Evolutionary conservation across 1,139 yeast genomes (phyloP), one percentile per base, ranked within the genome.

Genomic region (Hyphopichia pseudoburtonii): DNA sequence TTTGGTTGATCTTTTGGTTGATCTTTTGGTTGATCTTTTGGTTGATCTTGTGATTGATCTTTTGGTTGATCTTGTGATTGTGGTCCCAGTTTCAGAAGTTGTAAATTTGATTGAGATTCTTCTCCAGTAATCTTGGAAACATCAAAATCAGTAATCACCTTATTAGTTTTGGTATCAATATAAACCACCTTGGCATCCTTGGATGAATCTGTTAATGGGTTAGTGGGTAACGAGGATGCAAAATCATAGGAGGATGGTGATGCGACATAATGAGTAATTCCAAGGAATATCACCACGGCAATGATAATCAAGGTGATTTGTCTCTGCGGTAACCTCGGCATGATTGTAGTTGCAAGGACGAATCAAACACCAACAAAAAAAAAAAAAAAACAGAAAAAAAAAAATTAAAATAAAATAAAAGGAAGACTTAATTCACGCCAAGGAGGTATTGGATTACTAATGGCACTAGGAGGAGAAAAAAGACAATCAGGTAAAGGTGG

Each of bases 131-230:
- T 38, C 24, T 40, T 39, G 27, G 43, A 35, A 8, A 44, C 45
- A 11, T 23, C 32, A 30, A 37, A 55, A 35, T 52, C 45, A 7
- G 39, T 39, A 30, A 60, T 31, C 3, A 57, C 42, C 31, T 47
- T 39, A 25, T 57, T 56, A 11, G 62, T 52, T n/a, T 33, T 32
- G 8, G 47, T 29, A 38, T 61, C 66, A 17, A 61, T 53, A 36
- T 60, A 60, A 2, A 61, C 53, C 12, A 57, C 51, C 28, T 35
- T 36, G 5, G 60, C 56, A 4, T 7, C 23, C n/a, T n/a, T n/a
- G n/a, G n/a, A n/a, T n/a, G n/a, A n/a, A n/a, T n/a, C n/a, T n/a
- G n/a, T n/a, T n/a, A 14, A 10, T 21, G 5, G 31, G 23, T 11
- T 8, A 5, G 18, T 27, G 3, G 12, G 12, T 16, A 15, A 5